Evolutionary conservation across 2,329 filamentous ascomycete genomes (phyloP), one percentile per base, ranked within the genome.

Genomic region (Penicillium sclerotigenum): DNA sequence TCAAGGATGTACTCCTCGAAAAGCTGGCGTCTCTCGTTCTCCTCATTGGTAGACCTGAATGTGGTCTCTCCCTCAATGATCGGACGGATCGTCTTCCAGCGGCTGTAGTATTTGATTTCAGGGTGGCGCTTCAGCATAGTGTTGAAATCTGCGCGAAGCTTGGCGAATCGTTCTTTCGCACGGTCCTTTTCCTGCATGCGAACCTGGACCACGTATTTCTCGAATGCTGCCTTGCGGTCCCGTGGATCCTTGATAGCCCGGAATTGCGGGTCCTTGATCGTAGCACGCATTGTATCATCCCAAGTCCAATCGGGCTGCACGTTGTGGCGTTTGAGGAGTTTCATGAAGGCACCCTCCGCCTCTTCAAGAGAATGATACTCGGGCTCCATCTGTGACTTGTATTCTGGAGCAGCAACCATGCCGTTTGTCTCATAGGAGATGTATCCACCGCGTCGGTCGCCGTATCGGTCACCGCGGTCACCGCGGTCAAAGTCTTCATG

Each of bases 91-190:
- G 91, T 97, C 82, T 91, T 96, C 94, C 94, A 99, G 59, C 91
- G 88, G 40, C 93, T 97, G 74, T 95, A 97, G 73, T 97, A 86
- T 74, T 92, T 94, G 75, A 99, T 97, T 75, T 99, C 94, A 59
- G 92, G 91, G 73, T 99, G 93, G 63, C 91, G 92, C 76, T 88
- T 91, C 64, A 99, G 83, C 94, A 99, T 99, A 53, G 87, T 92
- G 65, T 89, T 88, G 75, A 99, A 99, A 80, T 97, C 94, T 74
- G 89, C 83, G 68, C 91, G 90, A 69, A 97, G 82, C 79, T 97
- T 97, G 66, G 90, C 83, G 73, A 96, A 82, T 71, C 94, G 88
- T 77, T 97, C 93, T 75, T 96, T 93, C 70, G 92, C 92, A 65
- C 89, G 89, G 74, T 95, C 91, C 79, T 95, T 94, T 78, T 99